These are phyloP conservation scores for Amborella trichopoda DNA, from an alignment of 164 flowering plant genomes.

Conservation along the genomic window DNA sequence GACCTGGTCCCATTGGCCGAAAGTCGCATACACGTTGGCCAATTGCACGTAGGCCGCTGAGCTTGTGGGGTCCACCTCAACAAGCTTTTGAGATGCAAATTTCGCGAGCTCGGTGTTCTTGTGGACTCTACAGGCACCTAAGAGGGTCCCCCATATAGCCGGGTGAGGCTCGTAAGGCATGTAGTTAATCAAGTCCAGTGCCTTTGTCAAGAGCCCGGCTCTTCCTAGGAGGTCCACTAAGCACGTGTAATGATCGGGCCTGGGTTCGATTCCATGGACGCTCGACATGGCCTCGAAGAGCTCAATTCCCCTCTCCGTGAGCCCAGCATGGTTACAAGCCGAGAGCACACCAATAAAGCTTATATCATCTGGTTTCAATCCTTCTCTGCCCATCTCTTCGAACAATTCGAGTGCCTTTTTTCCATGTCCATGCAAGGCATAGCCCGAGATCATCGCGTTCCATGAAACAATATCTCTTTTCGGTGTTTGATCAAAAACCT, in stretches of 20 bases:
- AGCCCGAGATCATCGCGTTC: conserved; percentile 19
- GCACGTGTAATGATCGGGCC: conserved; percentile 13
- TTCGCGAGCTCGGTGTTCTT: conserved; percentile 8
- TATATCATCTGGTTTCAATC: conserved; percentile 11
- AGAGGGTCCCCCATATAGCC: conserved; percentile 15
- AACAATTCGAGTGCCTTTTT: conserved; percentile 11
- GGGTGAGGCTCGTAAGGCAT: conserved; percentile 3
- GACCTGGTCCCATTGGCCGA: background rate
- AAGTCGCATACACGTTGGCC: background rate
- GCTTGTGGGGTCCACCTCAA: conserved; percentile 11
- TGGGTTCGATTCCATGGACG: conserved; percentile 10
- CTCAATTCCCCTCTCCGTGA: conserved; percentile 11
- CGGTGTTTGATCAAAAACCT: conserved; percentile 4
- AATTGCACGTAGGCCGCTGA: conserved; percentile 4
- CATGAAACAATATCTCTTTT: conserved; percentile 17
- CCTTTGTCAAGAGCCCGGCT: conserved; percentile 12
- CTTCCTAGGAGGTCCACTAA: conserved; percentile 12
- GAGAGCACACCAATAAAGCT: conserved; percentile 15
- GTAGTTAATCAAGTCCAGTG: conserved; percentile 7
- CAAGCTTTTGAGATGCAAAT: conserved; percentile 10
- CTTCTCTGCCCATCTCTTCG: conserved; percentile 9
- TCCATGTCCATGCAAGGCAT: conserved; percentile 14
- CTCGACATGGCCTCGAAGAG: conserved; percentile 10
- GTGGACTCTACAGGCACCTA: conserved; percentile 18
- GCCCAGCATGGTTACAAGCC: conserved; percentile 18